A percentile compares a stretch with the other conserved stretches of the same genome.
Conservation (phyloP, 2,329 filamentous ascomycete species). For the Pseudogymnoascus verrucosus region DNA sequence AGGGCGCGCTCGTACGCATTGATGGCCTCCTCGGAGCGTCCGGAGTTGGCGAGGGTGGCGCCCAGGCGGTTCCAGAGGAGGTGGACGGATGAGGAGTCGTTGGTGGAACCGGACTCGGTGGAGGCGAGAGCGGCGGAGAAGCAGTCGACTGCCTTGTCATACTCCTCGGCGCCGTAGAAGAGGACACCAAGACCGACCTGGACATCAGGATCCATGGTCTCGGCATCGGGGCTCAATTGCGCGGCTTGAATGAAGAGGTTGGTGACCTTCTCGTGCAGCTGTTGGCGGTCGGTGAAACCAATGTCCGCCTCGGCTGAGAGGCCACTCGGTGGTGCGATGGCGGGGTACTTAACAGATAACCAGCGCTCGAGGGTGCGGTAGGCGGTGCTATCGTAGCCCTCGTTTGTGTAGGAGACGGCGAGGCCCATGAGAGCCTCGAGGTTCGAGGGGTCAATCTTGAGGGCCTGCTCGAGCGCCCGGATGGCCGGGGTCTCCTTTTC, state of each 20-base stretch:
- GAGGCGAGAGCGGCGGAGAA: constrained; percentile 86
- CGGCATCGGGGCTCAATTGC: constrained; percentile 81
- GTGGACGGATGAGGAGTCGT: constrained; percentile 79
- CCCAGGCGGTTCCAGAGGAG: constrained; percentile 96
- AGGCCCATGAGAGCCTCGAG: constrained; percentile 88
- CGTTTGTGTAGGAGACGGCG: constrained; percentile 95
- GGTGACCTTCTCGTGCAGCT: constrained; percentile 79
- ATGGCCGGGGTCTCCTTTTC: constrained; percentile 97
- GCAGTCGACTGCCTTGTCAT: constrained; percentile 97
- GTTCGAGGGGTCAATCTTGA: constrained; percentile 82
- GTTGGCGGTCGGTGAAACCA: constrained; percentile 82
- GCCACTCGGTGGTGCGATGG: constrained; percentile 64
- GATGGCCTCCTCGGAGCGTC: constrained; percentile 90
- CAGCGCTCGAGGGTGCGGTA: constrained; percentile 95
- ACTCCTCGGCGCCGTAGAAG: constrained; percentile 96
- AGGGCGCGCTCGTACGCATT: constrained; percentile 92
- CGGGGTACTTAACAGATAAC: constrained; percentile 91
- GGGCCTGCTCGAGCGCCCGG: constrained; percentile 80
- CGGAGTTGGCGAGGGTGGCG: constrained; percentile 90
- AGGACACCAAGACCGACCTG: constrained; percentile 94
- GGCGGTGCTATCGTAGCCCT: constrained; percentile 94
- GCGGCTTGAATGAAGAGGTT: constrained; percentile 86
- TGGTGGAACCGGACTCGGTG: constrained; percentile 74
- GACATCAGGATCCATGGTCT: constrained; percentile 96
- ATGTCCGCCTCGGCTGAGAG: constrained; percentile 69